Evolutionary conservation across 2,329 filamentous ascomycete genomes (phyloP).

Genomic region (Thielaviopsis euricoi): DNA sequence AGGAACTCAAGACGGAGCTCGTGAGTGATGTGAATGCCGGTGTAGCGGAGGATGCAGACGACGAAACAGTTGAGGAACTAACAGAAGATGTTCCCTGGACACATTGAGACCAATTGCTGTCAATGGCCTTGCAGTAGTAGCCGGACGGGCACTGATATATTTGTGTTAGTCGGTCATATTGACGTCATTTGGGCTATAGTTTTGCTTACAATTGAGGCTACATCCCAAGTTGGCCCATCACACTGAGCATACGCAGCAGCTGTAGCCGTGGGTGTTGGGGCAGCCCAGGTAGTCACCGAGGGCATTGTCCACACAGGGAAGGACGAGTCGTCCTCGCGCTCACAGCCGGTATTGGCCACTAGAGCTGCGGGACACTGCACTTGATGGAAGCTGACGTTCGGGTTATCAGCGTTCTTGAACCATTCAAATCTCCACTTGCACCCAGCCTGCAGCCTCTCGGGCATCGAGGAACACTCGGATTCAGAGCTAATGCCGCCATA

Average conservation of each 20-base stretch:
- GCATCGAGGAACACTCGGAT: conserved; percentile 35
- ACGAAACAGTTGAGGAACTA: neutral
- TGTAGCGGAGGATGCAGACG: neutral
- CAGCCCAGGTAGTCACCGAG: neutral
- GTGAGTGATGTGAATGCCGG: no score
- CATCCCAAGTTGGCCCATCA: neutral
- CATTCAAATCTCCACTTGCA: conserved; percentile 50
- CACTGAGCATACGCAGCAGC: neutral
- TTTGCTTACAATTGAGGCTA: neutral
- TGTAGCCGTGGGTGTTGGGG: neutral
- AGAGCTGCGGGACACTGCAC: conserved; percentile 37
- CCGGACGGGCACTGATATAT: neutral
- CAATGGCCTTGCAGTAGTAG: neutral
- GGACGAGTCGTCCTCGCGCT: conserved; percentile 17
- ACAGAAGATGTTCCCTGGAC: neutral
- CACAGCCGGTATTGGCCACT: conserved; percentile 24
- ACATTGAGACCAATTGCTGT: neutral
- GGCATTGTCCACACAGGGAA: conserved; percentile 15
- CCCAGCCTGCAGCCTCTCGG: conserved; percentile 34
- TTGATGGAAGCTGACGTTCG: conserved; percentile 34
- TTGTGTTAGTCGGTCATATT: neutral
- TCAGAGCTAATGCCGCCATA: conserved; percentile 40
- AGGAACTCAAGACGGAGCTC: neutral
- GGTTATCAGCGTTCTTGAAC: conserved; percentile 43
- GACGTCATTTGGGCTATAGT: neutral